A percentile compares a stretch with the other conserved stretches of the same genome.
Conservation (phyloP, 768 basidiomycete species). For the Clitopilus hobsonii region DNA sequence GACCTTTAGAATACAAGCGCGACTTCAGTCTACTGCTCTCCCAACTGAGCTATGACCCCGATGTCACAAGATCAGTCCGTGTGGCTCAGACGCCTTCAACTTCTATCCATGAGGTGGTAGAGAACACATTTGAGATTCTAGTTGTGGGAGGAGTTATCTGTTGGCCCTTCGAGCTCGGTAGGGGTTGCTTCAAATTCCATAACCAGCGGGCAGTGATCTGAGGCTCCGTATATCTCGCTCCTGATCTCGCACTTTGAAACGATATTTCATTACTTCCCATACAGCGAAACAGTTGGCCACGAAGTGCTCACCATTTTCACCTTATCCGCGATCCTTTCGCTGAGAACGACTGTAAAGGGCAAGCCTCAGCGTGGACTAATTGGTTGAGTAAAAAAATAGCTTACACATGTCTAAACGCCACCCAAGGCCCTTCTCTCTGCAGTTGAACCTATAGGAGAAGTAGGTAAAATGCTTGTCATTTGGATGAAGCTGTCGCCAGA, state of each 20-base stretch:
- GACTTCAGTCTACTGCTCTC: constrained; percentile 69
- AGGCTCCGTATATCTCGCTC: constrained; percentile 81
- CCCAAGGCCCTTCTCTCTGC: constrained; percentile 73
- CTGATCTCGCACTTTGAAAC: constrained; percentile 69
- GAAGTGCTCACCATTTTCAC: constrained; percentile 51
- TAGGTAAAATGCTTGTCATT: constrained; percentile 75
- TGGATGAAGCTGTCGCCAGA: constrained; percentile 75
- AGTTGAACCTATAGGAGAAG: constrained; percentile 80
- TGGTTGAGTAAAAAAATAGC: constrained; percentile 9
- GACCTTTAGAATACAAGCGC: constrained; percentile 53
- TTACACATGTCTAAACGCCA: constrained; percentile 88
- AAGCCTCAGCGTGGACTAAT: background rate
- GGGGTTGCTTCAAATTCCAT: constrained; percentile 58
- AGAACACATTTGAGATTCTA: no score
- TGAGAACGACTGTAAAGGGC: constrained; percentile 57
- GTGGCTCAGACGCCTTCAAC: no score
- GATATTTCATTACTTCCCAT: background rate
- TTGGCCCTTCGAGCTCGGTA: background rate
- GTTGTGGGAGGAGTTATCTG: no score
- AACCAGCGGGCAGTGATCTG: constrained; percentile 80
- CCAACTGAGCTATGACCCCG: constrained; percentile 62
- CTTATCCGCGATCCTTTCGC: constrained; percentile 58
- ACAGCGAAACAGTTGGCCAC: constrained; percentile 6
- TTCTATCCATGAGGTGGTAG: no score
- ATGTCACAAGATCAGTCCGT: background rate